Evolutionary conservation across 129 eudicot genomes (phyloP).

Genomic region (Artemisia annua): DNA sequence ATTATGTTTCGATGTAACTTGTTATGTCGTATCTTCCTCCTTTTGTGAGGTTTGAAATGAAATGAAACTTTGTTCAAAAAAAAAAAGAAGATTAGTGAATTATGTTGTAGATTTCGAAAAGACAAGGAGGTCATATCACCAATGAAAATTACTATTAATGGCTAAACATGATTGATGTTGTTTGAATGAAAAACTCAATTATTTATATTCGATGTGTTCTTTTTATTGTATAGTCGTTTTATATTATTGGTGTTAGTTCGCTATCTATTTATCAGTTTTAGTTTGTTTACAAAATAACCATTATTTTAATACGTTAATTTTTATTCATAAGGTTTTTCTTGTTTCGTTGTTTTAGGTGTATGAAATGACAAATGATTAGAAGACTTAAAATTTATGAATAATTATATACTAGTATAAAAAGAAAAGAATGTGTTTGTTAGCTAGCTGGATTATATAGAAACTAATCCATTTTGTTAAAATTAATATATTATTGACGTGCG

Average conservation of each 20-base stretch:
- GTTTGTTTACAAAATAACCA: neutral
- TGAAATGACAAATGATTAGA: no score
- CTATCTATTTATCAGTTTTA: neutral
- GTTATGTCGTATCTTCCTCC: no score
- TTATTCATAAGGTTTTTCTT: no score
- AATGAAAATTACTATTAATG: conserved; percentile 13
- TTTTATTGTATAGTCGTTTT: neutral
- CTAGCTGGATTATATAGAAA: neutral
- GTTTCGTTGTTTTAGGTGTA: no score
- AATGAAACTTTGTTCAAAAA: no score
- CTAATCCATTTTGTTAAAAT: no score
- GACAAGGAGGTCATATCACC: conserved; percentile 25
- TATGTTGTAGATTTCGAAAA: conserved; percentile 4
- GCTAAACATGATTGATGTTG: conserved; percentile 13
- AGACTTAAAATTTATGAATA: no score
- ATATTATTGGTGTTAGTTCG: neutral
- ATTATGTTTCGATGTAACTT: no score
- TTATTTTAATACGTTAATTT: neutral
- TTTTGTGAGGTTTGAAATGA: no score
- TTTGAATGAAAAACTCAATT: neutral
- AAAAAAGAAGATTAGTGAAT: no score
- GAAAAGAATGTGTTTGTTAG: neutral
- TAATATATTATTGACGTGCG: neutral
- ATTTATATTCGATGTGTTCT: neutral
- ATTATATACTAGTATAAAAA: no score